Percentiles rank a stretch among this genome's conserved stretches.
Conservation (phyloP, 2,329 filamentous ascomycete genomes). For the Nothopassalora personata region DNA sequence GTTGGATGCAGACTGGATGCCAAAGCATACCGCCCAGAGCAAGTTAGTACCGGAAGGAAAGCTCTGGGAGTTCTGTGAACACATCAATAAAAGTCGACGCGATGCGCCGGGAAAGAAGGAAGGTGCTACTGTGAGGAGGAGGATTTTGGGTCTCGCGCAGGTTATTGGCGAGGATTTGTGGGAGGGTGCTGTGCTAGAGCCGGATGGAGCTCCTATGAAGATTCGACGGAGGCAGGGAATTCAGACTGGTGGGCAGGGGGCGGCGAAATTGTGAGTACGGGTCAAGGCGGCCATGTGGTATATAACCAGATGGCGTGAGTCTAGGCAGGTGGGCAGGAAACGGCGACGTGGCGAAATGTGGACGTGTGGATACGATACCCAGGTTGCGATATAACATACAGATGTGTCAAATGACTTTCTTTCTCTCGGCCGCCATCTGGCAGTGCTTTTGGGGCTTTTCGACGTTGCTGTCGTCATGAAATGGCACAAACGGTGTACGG, state of each 20-base stretch:
- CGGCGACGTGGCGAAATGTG: too few relatives aligned
- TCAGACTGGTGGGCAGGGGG: conserved; percentile 22
- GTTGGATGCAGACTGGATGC: conserved; percentile 53
- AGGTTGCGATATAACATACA: too few relatives aligned
- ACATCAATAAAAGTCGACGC: conserved; percentile 72
- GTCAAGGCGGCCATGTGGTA: too few relatives aligned
- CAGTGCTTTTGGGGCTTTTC: too few relatives aligned
- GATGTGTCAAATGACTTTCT: too few relatives aligned
- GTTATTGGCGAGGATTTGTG: conserved; percentile 66
- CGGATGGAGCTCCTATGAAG: conserved; percentile 25
- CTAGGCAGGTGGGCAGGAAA: too few relatives aligned
- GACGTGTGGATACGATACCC: too few relatives aligned
- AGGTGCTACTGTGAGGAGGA: conserved; percentile 76
- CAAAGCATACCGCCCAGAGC: conserved; percentile 57
- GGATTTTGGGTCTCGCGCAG: conserved; percentile 75
- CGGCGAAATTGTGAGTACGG: neutral
- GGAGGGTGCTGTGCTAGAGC: conserved; percentile 36
- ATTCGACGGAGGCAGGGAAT: conserved; percentile 32
- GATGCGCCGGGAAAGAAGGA: conserved; percentile 87
- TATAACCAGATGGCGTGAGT: too few relatives aligned
- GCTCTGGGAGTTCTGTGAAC: conserved; percentile 87
- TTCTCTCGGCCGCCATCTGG: too few relatives aligned
- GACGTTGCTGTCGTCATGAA: too few relatives aligned
- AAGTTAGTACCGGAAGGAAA: conserved; percentile 66
- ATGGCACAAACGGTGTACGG: too few relatives aligned